A percentile compares a stretch with the other conserved stretches of the same genome.
Conservation (phyloP, 345 rosid genomes). For the Geranium rotundifolium region DNA sequence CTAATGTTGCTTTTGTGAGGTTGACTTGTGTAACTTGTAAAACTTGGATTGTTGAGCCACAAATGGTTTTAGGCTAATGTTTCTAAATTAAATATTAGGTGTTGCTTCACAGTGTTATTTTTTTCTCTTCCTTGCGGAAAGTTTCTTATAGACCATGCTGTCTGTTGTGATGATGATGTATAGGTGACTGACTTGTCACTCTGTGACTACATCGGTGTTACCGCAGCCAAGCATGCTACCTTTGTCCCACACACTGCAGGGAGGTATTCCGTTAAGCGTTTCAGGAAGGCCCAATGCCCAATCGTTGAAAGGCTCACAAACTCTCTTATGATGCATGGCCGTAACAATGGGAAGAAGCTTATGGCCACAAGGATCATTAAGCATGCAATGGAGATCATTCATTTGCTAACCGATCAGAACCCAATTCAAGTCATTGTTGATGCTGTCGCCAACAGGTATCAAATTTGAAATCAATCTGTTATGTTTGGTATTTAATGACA, state of each 20-base stretch:
- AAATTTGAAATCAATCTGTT: not conserved
- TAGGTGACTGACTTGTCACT: conserved; percentile 72
- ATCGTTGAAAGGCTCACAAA: conserved; percentile 89
- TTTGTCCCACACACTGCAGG: conserved; percentile 95
- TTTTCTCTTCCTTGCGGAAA: not conserved
- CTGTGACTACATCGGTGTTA: conserved; percentile 63
- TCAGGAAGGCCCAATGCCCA: conserved; percentile 95
- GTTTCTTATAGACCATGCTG: not conserved
- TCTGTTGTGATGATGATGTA: not conserved
- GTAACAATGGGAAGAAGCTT: conserved; percentile 86
- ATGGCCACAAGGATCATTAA: conserved; percentile 77
- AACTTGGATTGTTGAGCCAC: too few species aligned
- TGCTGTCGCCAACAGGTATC: conserved; percentile 81
- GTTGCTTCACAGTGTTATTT: not conserved
- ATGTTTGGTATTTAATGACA: not conserved
- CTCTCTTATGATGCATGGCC: conserved; percentile 92
- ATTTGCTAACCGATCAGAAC: conserved; percentile 64
- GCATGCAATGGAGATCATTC: conserved; percentile 93
- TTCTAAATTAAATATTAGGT: too few species aligned
- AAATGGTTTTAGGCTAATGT: too few species aligned
- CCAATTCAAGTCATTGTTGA: conserved; percentile 89
- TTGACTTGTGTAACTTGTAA: too few species aligned
- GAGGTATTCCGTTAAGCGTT: conserved; percentile 82
- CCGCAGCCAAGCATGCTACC: conserved; percentile 66
- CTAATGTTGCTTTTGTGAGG: too few species aligned